A percentile compares a stretch with the other conserved stretches of the same genome.
Evolutionary conservation across 768 basidiomycete genomes (phyloP).

Genomic region (Lepiota venenata): DNA sequence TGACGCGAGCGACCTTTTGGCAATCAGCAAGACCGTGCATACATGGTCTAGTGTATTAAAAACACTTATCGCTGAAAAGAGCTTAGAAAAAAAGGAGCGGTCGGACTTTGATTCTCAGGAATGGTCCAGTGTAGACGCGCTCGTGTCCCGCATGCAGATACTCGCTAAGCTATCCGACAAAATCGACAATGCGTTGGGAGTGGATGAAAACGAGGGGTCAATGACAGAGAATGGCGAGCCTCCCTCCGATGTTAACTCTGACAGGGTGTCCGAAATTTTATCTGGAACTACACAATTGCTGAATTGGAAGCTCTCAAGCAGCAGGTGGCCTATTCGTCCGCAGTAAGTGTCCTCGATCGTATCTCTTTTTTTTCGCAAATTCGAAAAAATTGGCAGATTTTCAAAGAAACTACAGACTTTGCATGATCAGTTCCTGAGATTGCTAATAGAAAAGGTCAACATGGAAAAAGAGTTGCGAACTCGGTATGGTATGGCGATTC

Average conservation of each 20-base stretch:
- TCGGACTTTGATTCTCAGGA: conserved; percentile 27
- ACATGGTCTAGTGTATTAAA: conserved; percentile 53
- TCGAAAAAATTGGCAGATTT: conserved; percentile 41
- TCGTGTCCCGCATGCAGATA: conserved; percentile 50
- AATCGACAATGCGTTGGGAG: conserved; percentile 50
- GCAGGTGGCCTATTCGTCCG: conserved; percentile 53
- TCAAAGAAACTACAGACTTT: conserved; percentile 49
- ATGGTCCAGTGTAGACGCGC: conserved; percentile 54
- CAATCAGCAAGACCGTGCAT: conserved; percentile 59
- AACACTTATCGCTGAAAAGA: conserved; percentile 53
- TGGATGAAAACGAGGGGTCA: conserved; percentile 11
- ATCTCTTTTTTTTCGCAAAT: background rate
- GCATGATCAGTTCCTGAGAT: conserved; percentile 42
- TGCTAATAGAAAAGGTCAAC: conserved; percentile 43
- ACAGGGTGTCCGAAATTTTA: background rate
- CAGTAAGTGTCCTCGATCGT: conserved; percentile 37
- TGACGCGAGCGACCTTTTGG: conserved; percentile 58
- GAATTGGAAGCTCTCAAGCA: conserved; percentile 9
- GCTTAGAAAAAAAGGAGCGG: conserved; percentile 41
- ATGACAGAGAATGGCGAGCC: conserved; percentile 12
- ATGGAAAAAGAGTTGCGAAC: conserved; percentile 54
- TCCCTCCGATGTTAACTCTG: background rate
- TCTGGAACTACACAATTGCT: background rate
- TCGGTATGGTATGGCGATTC: conserved; percentile 43
- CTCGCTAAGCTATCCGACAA: conserved; percentile 50